These are phyloP conservation scores for Fusarium gaditjirri DNA, from an alignment of 2,329 filamentous ascomycete genomes.

Conservation along the genomic window DNA sequence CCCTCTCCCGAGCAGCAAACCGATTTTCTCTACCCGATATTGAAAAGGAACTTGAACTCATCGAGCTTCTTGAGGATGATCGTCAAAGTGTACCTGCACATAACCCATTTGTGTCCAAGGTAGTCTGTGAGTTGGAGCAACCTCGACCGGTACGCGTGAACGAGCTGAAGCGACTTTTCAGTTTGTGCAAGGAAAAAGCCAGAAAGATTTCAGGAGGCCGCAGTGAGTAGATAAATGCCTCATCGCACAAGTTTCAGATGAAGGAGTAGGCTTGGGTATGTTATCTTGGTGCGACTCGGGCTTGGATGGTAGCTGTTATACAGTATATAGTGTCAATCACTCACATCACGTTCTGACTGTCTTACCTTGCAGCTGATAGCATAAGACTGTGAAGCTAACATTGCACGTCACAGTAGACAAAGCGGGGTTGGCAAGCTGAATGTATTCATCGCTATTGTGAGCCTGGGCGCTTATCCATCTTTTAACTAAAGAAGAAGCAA, in stretches of 20 bases:
- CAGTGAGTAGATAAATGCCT: constrained; percentile 20
- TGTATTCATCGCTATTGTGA: constrained; percentile 10
- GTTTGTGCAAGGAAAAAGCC: constrained; percentile 44
- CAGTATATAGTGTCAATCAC: constrained; percentile 19
- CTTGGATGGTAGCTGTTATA: constrained; percentile 22
- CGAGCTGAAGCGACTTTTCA: constrained; percentile 47
- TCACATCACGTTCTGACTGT: background rate
- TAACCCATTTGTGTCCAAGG: constrained; percentile 41
- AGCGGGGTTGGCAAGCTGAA: background rate
- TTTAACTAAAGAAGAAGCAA: constrained; percentile 8
- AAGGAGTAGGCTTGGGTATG: constrained; percentile 3
- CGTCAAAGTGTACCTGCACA: constrained; percentile 33
- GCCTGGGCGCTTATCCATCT: constrained; percentile 26
- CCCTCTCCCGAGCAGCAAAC: background rate
- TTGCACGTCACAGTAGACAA: background rate
- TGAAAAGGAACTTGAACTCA: background rate
- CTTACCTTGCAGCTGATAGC: background rate
- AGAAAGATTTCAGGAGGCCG: constrained; percentile 36
- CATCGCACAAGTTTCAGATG: background rate
- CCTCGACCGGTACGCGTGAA: constrained; percentile 46
- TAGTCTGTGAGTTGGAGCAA: constrained; percentile 46
- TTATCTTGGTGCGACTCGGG: constrained; percentile 14
- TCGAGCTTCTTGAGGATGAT: background rate
- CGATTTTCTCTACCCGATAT: constrained; percentile 11
- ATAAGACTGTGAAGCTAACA: background rate